Percentiles rank a stretch among this genome's conserved stretches.
phyloP scores from a whole-genome alignment of 768 basidiomycete species.

The Termitomyces sp. region DNA sequence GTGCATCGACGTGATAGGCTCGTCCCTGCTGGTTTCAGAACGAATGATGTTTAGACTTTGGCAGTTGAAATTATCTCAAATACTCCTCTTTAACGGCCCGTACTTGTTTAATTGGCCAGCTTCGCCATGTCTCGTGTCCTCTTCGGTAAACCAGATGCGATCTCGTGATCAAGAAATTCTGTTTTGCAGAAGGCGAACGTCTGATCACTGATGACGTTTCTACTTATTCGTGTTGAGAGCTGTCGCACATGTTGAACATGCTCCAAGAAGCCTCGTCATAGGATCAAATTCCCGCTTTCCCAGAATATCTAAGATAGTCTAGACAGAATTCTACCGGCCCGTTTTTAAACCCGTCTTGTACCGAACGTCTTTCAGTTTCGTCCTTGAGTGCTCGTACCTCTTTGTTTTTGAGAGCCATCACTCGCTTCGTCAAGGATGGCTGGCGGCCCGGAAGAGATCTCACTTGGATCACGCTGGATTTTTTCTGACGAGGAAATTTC shows the following conservation, averaged over 20 bases:
- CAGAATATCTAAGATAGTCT: background rate
- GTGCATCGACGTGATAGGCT: conserved; percentile 1
- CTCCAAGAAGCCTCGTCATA: conserved; percentile 8
- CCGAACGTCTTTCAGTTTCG: background rate
- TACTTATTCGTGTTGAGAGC: background rate
- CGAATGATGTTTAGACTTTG: conserved; percentile 6
- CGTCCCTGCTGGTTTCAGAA: conserved; percentile 7
- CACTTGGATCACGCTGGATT: conserved; percentile 3
- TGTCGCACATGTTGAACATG: background rate
- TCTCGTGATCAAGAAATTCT: conserved; percentile 3
- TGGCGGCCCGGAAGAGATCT: conserved; percentile 11
- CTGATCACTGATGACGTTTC: background rate
- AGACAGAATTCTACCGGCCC: conserved; percentile 6
- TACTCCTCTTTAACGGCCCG: conserved; percentile 7
- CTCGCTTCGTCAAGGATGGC: background rate
- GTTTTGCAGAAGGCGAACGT: conserved; percentile 13
- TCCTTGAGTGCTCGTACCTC: background rate
- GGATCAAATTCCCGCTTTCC: conserved; percentile 1
- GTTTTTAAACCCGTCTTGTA: background rate
- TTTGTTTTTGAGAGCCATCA: background rate
- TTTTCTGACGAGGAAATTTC: conserved; percentile 10
- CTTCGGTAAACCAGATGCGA: conserved; percentile 9
- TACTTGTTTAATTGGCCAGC: background rate
- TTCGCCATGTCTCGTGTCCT: conserved; percentile 4
- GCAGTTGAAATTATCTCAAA: background rate